phyloP scores from a whole-genome alignment of 805 yeast species.

The Kuraishia piskuri region DNA sequence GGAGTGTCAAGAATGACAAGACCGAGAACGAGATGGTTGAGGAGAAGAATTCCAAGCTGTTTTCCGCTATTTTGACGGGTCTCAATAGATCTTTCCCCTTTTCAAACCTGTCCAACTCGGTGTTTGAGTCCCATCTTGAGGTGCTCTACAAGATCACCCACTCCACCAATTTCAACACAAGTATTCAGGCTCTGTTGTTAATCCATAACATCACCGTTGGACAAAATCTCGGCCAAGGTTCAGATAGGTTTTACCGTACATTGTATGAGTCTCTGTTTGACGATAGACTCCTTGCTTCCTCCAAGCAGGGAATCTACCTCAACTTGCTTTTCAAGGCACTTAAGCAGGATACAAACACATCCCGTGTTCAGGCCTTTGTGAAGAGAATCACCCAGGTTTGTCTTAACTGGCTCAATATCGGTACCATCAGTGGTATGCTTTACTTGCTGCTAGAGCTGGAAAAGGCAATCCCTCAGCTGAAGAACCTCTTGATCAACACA shows the following conservation, averaged over 20 bases:
- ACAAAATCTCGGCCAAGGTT: slow-evolving; percentile 36
- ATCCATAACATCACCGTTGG: slow-evolving; percentile 69
- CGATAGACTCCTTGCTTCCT: slow-evolving; percentile 71
- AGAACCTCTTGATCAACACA: slow-evolving; percentile 49
- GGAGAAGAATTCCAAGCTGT: slow-evolving; percentile 77
- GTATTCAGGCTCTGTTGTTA: slow-evolving; percentile 84
- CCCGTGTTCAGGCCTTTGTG: slow-evolving; percentile 79
- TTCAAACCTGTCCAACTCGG: slow-evolving; percentile 62
- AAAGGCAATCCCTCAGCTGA: slow-evolving; percentile 55
- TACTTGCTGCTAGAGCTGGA: slow-evolving; percentile 63
- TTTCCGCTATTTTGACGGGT: slow-evolving; percentile 89
- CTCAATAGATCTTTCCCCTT: slow-evolving; percentile 95
- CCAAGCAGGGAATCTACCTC: slow-evolving; percentile 88
- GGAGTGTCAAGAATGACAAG: slow-evolving; percentile 59
- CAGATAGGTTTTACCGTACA: slow-evolving; percentile 74
- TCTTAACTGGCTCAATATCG: slow-evolving; percentile 78
- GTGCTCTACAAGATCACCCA: slow-evolving; percentile 87
- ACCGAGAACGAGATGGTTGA: slow-evolving; percentile 56
- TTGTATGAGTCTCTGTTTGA: slow-evolving; percentile 86
- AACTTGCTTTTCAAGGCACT: slow-evolving; percentile 79
- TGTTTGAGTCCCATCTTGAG: slow-evolving; percentile 69
- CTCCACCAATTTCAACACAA: slow-evolving; percentile 87
- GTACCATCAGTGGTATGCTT: slow-evolving; percentile 80
- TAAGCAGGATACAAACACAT: slow-evolving; percentile 53
- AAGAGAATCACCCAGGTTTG: slow-evolving; percentile 85